Conservation (phyloP, 2,329 filamentous ascomycete genomes). For the Aspergillus cejpii region DNA sequence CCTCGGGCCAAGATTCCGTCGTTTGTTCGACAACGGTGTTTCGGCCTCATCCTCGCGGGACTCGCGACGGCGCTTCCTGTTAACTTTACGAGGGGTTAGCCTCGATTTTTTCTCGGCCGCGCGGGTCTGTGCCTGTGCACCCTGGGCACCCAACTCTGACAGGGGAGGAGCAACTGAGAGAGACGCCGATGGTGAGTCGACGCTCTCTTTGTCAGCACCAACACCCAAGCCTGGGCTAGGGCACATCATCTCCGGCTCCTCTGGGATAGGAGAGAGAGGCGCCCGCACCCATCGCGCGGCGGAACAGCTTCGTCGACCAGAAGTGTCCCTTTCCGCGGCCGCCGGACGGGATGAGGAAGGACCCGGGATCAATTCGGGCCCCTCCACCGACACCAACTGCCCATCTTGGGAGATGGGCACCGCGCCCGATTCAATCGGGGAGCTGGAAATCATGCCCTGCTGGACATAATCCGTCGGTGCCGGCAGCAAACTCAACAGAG, state of each 20-base stretch:
- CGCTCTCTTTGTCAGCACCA: slow-evolving; percentile 1
- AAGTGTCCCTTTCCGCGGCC: slow-evolving; percentile 4
- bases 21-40: slow-evolving; percentile 19
- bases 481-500: not conserved
- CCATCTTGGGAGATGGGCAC: slow-evolving; percentile 8
- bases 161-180: not conserved
- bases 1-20: slow-evolving; percentile 20
- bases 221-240: slow-evolving; percentile 9
- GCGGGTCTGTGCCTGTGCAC: slow-evolving; percentile 8
- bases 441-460: not conserved
- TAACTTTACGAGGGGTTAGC: slow-evolving; percentile 16
- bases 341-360: slow-evolving; percentile 7
- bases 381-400: slow-evolving; percentile 13
- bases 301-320: not conserved
- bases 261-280: slow-evolving; percentile 14
- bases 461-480: not conserved
- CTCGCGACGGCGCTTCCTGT: slow-evolving; percentile 17
- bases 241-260: slow-evolving; percentile 9
- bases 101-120: slow-evolving; percentile 1
- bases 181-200: not conserved
- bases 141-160: not conserved
- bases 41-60: slow-evolving; percentile 12
- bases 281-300: slow-evolving; percentile 3
- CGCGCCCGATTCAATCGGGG: not conserved
- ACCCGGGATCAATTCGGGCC: slow-evolving; percentile 5